Conservation (phyloP, 805 yeast species). For the Pichia manshurica region DNA sequence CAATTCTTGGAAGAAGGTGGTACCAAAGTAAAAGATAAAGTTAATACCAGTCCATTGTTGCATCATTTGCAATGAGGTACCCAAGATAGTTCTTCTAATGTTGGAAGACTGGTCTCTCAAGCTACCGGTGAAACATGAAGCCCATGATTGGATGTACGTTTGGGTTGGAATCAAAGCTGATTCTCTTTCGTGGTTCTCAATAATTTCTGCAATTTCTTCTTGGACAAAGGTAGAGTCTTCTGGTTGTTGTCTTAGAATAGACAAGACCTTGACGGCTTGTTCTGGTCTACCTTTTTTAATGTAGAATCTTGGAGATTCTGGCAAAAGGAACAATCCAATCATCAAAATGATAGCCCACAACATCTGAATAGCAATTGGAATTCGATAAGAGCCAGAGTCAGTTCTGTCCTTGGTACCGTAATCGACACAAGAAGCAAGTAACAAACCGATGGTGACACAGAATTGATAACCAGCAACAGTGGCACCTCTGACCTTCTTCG, state of each 20-base stretch:
- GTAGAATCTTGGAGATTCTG: constrained; percentile 72
- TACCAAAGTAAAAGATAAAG: constrained; percentile 70
- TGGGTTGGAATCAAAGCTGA: constrained; percentile 29
- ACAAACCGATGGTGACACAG: constrained; percentile 60
- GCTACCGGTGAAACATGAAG: constrained; percentile 39
- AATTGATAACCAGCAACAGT: constrained; percentile 68
- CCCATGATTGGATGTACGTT: constrained; percentile 36
- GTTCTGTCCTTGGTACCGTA: constrained; percentile 55
- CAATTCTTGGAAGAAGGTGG: constrained; percentile 53
- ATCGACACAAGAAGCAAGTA: constrained; percentile 64
- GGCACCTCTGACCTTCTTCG: constrained; percentile 74
- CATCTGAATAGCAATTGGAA: constrained; percentile 71
- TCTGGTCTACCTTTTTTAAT: constrained; percentile 52
- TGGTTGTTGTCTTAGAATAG: constrained; percentile 51
- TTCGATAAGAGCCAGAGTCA: constrained; percentile 57
- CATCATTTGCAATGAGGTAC: constrained; percentile 42
- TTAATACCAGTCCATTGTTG: constrained; percentile 78
- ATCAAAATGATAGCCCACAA: constrained; percentile 60
- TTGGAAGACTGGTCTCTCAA: constrained; percentile 33
- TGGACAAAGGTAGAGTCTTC: constrained; percentile 39
- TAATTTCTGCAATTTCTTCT: constrained; percentile 46
- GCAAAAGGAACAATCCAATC: constrained; percentile 59
- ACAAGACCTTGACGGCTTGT: constrained; percentile 51
- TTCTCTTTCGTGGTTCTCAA: constrained; percentile 48
- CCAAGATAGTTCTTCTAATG: constrained; percentile 39